Base-by-base conservation (phyloP, 2,329 filamentous ascomycete genomes). In the Colletotrichum tabaci region DNA sequence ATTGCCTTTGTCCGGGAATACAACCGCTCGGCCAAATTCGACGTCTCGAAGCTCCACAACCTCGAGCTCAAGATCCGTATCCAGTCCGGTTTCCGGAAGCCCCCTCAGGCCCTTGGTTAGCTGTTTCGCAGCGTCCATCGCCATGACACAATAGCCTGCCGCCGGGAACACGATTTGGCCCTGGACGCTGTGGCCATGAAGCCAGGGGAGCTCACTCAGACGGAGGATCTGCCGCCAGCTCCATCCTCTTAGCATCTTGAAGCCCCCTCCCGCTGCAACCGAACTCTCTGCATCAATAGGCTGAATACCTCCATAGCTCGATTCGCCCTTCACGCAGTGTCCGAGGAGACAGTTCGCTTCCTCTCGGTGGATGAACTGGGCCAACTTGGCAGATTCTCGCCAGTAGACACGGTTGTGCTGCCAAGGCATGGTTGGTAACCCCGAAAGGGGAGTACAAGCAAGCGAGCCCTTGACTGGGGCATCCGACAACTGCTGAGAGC, bases 131-230 rank as follows among this genome's bases (percentile, higher is more conserved):
- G 85, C 85, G 67, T 87, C 85, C 0, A 84, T 77, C 1, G 81
- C 83, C 78, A 86, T 84, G 30, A 79, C 76, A 1, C 85, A 61
- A 73, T 85, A 87, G 0, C 79, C 84, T 0, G 85, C 81, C 1
- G 76, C 82, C 0, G 86, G 86, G 62, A 86, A 85, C 6, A 88
- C 77, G 18, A 80, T 76, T 40, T 84, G 76, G 2, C 76, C 75
- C 26, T 83, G 78, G 46, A 77, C 60, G 18, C 73, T 67, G 56
- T 86, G 83, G 30, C 83, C 80, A 3, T 65, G 46, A 4, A 86
- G 67, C 84, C 84, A 86, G 8, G 74, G 71, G 12, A 76, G 73
- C 66, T 82, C 78, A 9, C 56, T 69, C 6, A 75, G 4, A 9
- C 75, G 73, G 23, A 77, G 70, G 35, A 69, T 71, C 42, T 75